Evolutionary conservation across 2,329 filamentous ascomycete genomes (phyloP).

Genomic region (Phoma sp.): DNA sequence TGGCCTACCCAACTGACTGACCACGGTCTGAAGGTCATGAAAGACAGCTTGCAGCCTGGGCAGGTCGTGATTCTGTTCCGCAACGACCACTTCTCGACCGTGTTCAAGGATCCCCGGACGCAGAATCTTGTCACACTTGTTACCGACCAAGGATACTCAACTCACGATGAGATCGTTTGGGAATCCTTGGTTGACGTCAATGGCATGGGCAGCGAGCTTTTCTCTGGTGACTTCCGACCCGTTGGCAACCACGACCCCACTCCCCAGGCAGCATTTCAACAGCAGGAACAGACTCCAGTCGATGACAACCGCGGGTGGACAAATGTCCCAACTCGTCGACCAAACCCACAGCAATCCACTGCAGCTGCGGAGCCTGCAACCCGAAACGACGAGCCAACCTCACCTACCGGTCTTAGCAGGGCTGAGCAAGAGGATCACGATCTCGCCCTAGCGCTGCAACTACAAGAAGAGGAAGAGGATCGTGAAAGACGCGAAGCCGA

Average conservation of each 20-base stretch:
- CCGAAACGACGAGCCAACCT: conserved; percentile 28
- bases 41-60: conserved; percentile 73
- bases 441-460: conserved; percentile 84
- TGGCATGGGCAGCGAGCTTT: conserved; percentile 81
- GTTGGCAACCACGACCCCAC: conserved; percentile 66
- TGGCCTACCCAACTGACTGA: conserved; percentile 88
- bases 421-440: conserved; percentile 83
- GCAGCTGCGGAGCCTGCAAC: conserved; percentile 8
- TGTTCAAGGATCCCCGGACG: conserved; percentile 86
- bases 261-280: conserved; percentile 32
- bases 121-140: conserved; percentile 81
- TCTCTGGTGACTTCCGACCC: conserved; percentile 86
- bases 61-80: conserved; percentile 90
- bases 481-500: conserved; percentile 67
- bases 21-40: conserved; percentile 78
- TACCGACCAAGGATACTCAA: conserved; percentile 88
- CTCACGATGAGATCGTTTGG: conserved; percentile 93
- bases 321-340: conserved; percentile 55
- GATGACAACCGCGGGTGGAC: conserved; percentile 60
- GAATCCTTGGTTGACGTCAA: conserved; percentile 90
- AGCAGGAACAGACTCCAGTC: conserved; percentile 37
- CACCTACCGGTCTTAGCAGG: conserved; percentile 48
- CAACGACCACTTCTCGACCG: conserved; percentile 94
- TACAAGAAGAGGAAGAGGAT: conserved; percentile 93
- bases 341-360: conserved; percentile 33